Evolutionary conservation across 2,329 filamentous ascomycete genomes (phyloP), one percentile per base, ranked within the genome.

Genomic region (Metarhizium guizhouense): DNA sequence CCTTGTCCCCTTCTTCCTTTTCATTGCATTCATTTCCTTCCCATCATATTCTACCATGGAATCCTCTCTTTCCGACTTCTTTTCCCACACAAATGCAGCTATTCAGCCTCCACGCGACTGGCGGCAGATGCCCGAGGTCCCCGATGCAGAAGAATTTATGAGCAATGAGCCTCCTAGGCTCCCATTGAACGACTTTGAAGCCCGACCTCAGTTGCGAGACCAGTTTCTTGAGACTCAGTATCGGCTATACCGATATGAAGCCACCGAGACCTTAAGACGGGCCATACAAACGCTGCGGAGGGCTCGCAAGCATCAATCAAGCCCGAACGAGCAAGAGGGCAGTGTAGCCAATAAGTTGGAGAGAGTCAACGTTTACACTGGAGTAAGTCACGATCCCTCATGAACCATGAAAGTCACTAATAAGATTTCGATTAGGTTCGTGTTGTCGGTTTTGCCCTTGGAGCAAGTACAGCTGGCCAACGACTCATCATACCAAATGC

Each of bases 141-240:
- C 67, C 1, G 56, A 56, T 1, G n/a, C 64, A 0, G 49, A 49
- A 3, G 67, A 69, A 5, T 5, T 69, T 0, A 63, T 67, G 57
- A 58, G 56, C 0, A 8, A 36, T 2, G 38, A 64, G 1, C 54
- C 62, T 3, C 53, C 61, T 3, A 45, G 47, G 0, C 45, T 69
- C 4, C 63, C 62, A 11, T 40, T 57, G 1, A n/a, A 49, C 4
- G 43, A 55, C 2, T 53, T 47, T 1, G 43, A 53, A 3, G 34
- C 54, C 3, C 43, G 52, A 4, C 53, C 47, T 14, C 50, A 58
- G 20, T 47, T 59, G 2, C 68, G 67, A 20, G 50, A 59, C 4
- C 74, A 77, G 0, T 96, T 95, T 56, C 74, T 96, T 0, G 74
- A 82, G 36, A 79, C 83, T 0, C 88, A 95, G 52, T 95, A 94